These are phyloP conservation scores for Eucalyptus pauciflora DNA, from an alignment of 345 rosid species.

Conservation along the genomic window DNA sequence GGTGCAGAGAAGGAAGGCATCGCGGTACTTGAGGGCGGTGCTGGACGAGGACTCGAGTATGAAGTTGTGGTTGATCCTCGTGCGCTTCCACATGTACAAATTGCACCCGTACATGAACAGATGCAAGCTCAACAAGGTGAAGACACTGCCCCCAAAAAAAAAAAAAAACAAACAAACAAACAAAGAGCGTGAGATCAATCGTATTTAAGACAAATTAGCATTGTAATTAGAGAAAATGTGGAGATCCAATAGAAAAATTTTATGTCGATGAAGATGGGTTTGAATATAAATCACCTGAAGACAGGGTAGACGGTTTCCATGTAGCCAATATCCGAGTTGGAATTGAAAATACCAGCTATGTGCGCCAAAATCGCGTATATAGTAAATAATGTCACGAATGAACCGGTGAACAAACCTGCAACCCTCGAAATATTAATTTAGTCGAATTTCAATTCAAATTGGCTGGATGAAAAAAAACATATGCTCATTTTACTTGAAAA, in stretches of 20 bases:
- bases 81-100: conserved; percentile 76
- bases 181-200: neutral
- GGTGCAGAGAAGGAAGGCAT: conserved; percentile 83
- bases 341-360: conserved; percentile 66
- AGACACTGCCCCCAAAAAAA: conserved; percentile 38
- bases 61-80: conserved; percentile 80
- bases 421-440: neutral
- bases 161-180: neutral
- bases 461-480: neutral
- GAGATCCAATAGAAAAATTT: neutral
- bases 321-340: conserved; percentile 31
- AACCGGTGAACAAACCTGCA: conserved; percentile 92
- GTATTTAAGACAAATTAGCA: neutral
- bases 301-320: conserved; percentile 89
- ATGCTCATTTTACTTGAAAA: neutral
- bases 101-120: conserved; percentile 97
- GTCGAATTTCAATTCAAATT: neutral
- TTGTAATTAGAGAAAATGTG: neutral
- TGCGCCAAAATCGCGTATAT: conserved; percentile 83
- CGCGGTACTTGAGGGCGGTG: conserved; percentile 80
- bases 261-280: neutral
- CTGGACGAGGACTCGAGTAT: conserved; percentile 75
- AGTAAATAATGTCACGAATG: conserved; percentile 71
- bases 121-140: conserved; percentile 87
- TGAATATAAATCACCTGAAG: conserved; percentile 54